Evolutionary conservation across 2,329 filamentous ascomycete species (phyloP), one percentile per base, ranked within the genome.

Genomic region (Pseudocercospora eumusae): DNA sequence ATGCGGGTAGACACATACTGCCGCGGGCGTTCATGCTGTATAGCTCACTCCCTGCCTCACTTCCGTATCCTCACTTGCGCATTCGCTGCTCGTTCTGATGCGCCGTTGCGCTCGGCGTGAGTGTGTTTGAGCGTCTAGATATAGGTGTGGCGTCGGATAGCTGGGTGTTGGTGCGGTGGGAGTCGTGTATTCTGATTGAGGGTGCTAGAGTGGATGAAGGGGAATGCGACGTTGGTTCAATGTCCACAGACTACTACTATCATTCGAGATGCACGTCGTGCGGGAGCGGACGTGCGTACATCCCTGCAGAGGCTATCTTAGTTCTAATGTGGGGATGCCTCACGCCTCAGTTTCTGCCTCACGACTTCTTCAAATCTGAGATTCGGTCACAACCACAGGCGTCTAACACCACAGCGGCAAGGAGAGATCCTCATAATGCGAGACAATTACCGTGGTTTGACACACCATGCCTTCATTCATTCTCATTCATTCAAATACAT

Each of bases 1-100:
- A 27, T 13, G 20, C 25, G 47, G 47, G 25, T n/a, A 28, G 10
- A 21, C 54, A 58, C 60, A 56, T 62, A 62, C 60, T 55, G 60
- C 60, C 57, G 27, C 60, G 60, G 47, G 55, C 60, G 28, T 62
- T 62, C 60, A 62, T 59, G 15, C 33, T 59, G 45, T 27, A 21
- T 40, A 15, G 31, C 52, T 25, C 28, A 33, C 52, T 28, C 52
- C 33, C 25, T 36, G 36, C 57, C 57, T 53, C 45, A 27, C 27
- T 31, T 47, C 10, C 23, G 20, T 28, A 13, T 52, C 13, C 47
- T 52, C 47, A 52, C 21, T 52, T 52, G 47, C 47, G 47, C 47
- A 52, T 52, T 25, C 47, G 47, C 47, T 52, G 47, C 47, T 52
- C 20, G n/a, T 23, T 21, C 23, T 23, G 21, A 23, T 23, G 47